These are phyloP conservation scores for Boletales sp. DNA, from an alignment of 768 basidiomycete genomes.

Conservation along the genomic window DNA sequence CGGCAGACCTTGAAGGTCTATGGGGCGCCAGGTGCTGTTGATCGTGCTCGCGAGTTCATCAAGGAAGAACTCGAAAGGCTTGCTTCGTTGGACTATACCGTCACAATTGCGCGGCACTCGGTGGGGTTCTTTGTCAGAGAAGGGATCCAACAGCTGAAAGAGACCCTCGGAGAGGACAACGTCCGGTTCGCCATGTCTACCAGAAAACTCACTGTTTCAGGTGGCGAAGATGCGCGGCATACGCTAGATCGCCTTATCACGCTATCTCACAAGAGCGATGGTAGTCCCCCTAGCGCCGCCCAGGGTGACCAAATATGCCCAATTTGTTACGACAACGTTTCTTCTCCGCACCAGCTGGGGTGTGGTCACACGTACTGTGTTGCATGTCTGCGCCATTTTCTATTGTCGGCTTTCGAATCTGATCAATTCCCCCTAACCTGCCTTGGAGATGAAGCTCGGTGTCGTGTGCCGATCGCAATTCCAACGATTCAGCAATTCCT, in stretches of 20 bases:
- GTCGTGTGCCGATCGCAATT: constrained; percentile 52
- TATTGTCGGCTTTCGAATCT: constrained; percentile 52
- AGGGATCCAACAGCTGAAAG: constrained; percentile 49
- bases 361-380: constrained; percentile 72
- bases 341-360: constrained; percentile 43
- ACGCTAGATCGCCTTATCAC: constrained; percentile 42
- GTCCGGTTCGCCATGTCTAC: constrained; percentile 43
- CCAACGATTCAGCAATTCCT: constrained; percentile 48
- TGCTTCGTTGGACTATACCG: constrained; percentile 39
- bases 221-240: constrained; percentile 54
- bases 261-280: constrained; percentile 33
- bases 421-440: constrained; percentile 65
- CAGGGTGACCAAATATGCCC: constrained; percentile 38
- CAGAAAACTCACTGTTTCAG: constrained; percentile 47
- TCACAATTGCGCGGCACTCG: constrained; percentile 36
- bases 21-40: constrained; percentile 38
- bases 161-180: constrained; percentile 51
- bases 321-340: constrained; percentile 46
- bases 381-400: constrained; percentile 54
- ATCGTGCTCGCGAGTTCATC: constrained; percentile 43
- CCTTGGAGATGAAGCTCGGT: constrained; percentile 60
- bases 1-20: constrained; percentile 43
- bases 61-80: constrained; percentile 46
- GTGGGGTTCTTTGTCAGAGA: constrained; percentile 49
- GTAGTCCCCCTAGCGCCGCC: background rate